These are phyloP conservation scores for Blastobotrys chiropterorum DNA, from an alignment of 805 yeast species.

Conservation along the genomic window DNA sequence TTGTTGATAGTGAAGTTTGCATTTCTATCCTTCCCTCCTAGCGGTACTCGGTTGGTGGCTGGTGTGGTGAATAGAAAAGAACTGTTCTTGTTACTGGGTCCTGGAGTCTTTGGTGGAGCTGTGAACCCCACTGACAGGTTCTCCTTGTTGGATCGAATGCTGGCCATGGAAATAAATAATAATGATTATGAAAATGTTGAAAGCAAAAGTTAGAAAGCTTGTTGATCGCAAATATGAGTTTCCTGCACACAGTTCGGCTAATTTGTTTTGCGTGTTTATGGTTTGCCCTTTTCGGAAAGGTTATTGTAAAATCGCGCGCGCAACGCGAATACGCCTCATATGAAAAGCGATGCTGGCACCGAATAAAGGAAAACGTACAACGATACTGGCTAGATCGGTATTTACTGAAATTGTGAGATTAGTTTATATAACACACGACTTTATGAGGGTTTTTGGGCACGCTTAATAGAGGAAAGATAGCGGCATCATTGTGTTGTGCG, in stretches of 20 bases:
- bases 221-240: background rate
- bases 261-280: background rate
- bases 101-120: conserved; percentile 14
- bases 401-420: too few relatives aligned
- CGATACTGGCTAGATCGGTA: too few relatives aligned
- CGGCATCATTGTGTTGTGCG: too few relatives aligned
- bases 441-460: too few relatives aligned
- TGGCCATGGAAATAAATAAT: background rate
- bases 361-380: too few relatives aligned
- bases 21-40: conserved; percentile 22
- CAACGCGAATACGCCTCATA: too few relatives aligned
- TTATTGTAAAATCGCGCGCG: background rate
- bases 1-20: conserved; percentile 1
- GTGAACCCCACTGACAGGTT: conserved; percentile 13
- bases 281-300: background rate
- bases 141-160: conserved; percentile 18
- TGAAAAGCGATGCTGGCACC: too few relatives aligned
- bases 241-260: background rate
- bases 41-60: conserved; percentile 17
- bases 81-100: background rate
- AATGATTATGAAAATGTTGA: background rate
- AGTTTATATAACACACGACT: too few relatives aligned
- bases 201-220: background rate
- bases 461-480: too few relatives aligned
- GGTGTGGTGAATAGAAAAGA: conserved; percentile 10